Evolutionary conservation across 1,284 basidiomycete genomes (phyloP), one percentile per base, ranked within the genome.

Genomic region (Ceratobasidium sp.): DNA sequence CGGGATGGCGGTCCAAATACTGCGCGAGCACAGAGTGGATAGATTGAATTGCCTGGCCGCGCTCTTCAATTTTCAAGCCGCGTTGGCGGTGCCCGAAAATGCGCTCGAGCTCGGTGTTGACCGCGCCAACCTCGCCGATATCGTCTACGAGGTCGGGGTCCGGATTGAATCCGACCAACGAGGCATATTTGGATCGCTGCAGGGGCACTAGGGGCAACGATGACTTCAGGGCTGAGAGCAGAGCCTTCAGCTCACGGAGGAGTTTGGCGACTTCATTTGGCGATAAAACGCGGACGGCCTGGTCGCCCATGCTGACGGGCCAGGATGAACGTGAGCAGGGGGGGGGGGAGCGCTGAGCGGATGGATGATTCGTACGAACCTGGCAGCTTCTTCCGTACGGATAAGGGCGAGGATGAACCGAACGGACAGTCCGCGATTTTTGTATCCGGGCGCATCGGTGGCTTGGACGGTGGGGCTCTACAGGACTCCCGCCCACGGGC

Each of bases 71-170:
- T 16, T 60, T 35, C 30, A 59, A 33, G 23, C 57, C 57, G 33
- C 35, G 27, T 60, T 35, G 23, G 35, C 57, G 33, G 35, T 60
- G 27, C 3, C 30, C 30, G 12, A 60, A 60, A 7, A 30, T 30
- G 12, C 33, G 57, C 27, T 60, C 57, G 23, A 60, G 33, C 12
- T 23, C 30, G 30, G 57, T 60, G 57, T 60, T 60, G 57, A 60
- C 27, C 12, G 57, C 57, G 20, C 57, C 57, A 30, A 60, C 57
- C 10, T 33, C 23, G 20, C 57, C 57, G 12, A 23, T 23, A 16
- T 60, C 57, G 7, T 35, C 30, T 33, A 60, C 57, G 18, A 60
- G 30, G 6, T 60, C 12, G 57, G 57, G 30, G 33, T 60, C 57
- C 20, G 57, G 57, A 6, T 33, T 30, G 30, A 33, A 60, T 35